These are phyloP conservation scores for Triticum dicoccoides DNA, from an alignment of 176 grass and related monocot species.

Conservation along the genomic window DNA sequence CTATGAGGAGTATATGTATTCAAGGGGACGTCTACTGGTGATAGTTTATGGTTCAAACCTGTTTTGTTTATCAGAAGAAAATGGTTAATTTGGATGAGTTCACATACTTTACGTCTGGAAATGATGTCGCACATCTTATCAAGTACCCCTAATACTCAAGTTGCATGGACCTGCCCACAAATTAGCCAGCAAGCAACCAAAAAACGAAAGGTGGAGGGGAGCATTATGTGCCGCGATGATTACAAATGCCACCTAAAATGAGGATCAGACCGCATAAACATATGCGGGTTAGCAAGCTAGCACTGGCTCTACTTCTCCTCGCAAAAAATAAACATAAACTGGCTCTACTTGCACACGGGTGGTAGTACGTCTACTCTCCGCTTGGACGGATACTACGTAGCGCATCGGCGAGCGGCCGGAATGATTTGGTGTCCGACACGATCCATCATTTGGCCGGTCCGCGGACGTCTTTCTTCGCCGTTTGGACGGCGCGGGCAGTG, in stretches of 20 bases:
- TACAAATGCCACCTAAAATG: constrained; percentile 16
- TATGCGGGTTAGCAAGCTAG: neutral
- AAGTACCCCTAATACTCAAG: neutral
- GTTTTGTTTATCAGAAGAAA: neutral
- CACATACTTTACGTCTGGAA: neutral
- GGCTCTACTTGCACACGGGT: neutral
- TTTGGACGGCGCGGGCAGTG: constrained; percentile 13
- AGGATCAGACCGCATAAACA: constrained; percentile 1
- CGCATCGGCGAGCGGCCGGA: neutral
- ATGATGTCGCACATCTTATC: constrained; percentile 17
- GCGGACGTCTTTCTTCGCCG: neutral
- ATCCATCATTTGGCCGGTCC: neutral
- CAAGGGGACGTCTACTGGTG: neutral
- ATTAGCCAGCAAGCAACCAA: neutral
- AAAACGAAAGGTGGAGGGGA: neutral
- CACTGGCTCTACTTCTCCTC: no score
- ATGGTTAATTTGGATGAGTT: neutral
- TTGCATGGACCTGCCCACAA: neutral
- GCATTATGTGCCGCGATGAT: constrained; percentile 24
- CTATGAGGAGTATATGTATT: neutral
- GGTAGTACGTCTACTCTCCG: neutral
- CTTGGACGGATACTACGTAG: neutral
- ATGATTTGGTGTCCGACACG: neutral
- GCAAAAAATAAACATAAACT: no score
- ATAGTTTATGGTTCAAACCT: neutral